A percentile compares a stretch with the other conserved stretches of the same genome.
These are phyloP conservation scores for Xylariales sp. DNA, from an alignment of 2,329 filamentous ascomycete species.

Conservation along the genomic window DNA sequence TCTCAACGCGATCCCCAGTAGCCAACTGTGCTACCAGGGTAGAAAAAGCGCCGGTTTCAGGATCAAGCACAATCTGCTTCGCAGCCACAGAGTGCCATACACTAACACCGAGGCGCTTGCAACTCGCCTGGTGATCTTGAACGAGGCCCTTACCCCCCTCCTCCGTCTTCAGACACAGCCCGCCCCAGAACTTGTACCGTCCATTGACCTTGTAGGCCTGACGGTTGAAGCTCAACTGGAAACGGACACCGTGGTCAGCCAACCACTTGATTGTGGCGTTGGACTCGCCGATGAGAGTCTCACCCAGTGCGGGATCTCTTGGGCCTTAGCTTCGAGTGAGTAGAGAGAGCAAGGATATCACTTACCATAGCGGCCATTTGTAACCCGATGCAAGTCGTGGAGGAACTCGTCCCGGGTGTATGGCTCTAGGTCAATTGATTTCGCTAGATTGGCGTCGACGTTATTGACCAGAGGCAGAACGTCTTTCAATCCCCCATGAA, in stretches of 20 bases:
- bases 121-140: constrained; percentile 40
- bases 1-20: constrained; percentile 1
- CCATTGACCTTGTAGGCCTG: constrained; percentile 62
- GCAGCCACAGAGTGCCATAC: constrained; percentile 43
- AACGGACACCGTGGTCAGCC: constrained; percentile 46
- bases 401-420: constrained; percentile 53
- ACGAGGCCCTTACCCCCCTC: constrained; percentile 38
- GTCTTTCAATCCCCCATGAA: constrained; percentile 50
- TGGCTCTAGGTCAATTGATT: constrained; percentile 51
- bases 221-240: constrained; percentile 58
- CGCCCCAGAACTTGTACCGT: constrained; percentile 62
- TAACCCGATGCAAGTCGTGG: constrained; percentile 53
- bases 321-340: no score
- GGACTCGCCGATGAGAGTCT: constrained; percentile 46
- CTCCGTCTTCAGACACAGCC: constrained; percentile 51
- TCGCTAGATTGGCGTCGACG: constrained; percentile 37
- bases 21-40: background rate
- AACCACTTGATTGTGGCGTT: constrained; percentile 52
- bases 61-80: constrained; percentile 32
- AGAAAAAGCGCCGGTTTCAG: constrained; percentile 1
- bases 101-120: constrained; percentile 35
- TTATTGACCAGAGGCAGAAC: constrained; percentile 60
- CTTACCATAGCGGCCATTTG: constrained; percentile 46
- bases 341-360: no score
- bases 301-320: constrained; percentile 41